Base-by-base conservation (phyloP, 2,329 filamentous ascomycete genomes). In the Lasiodiplodia theobromae region DNA sequence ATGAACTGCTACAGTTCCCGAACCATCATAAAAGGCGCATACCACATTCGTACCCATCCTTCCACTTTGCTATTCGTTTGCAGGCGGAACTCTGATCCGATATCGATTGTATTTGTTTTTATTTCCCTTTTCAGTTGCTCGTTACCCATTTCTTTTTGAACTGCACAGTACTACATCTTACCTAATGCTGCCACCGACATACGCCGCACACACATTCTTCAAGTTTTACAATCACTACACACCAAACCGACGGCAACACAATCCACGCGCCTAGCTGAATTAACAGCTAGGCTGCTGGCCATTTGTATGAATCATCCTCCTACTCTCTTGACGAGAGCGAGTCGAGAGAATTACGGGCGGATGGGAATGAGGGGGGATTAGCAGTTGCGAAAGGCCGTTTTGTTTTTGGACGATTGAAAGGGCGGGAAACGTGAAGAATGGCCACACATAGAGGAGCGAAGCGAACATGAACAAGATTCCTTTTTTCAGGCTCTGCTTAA, bases 21-120 rank as follows among this genome's bases (percentile, higher is more conserved):
- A 64, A 38, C 60, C 47, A 52, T 53, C 28, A 40, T 53, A 64
- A 64, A 64, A 64, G 60, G 60, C 60, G 60, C 47, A 53, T 52
- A 64, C 60, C 60, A 28, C 60, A 52, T 25, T 40, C 44, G 44
- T 52, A 25, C 34, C 47, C 51, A 38, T n/a, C 44, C 40, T 49
- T 31, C 38, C 23, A 21, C 31, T 34, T 63, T 18, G 8, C 37
- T 64, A 37, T 49, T 34, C 3, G 18, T 21, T 44, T 21, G 25
- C 16, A 18, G 47, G n/a, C 21, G 28, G 47, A 37, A 34, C 16
- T 37, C 12, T n/a, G n/a, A 28, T 31, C 57, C 10, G 47, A 38
- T 64, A 38, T 52, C 47, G 60, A 64, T 38, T n/a, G 34, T 62
- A 62, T 2, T 62, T 38, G 25, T 49, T 52, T 28, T 37, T 11